Evolutionary conservation across 305 asterid species (phyloP), one percentile per base, ranked within the genome.

Genomic region (Euphrasia arctica): DNA sequence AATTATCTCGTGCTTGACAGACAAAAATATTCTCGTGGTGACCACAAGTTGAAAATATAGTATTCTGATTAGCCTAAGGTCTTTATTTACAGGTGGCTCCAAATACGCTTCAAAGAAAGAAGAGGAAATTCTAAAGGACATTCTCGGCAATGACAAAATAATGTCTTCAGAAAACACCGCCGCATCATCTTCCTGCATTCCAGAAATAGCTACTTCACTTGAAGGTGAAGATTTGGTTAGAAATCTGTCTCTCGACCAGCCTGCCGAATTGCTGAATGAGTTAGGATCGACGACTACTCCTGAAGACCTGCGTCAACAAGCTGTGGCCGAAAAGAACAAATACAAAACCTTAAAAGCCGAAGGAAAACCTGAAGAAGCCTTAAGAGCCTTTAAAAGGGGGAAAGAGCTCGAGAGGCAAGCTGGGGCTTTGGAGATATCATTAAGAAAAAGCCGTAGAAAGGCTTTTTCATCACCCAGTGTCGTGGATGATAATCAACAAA

Each of bases 321-420:
- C 99, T 68, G 14, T 80, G 73, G 79, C 75, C 55, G 96, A 94
- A 74, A 94, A 94, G 84, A 79, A 83, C 65, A 86, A 78, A 59
- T 75, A 88, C 73, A 79, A 74, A 81, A 82, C 88, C 62, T 75
- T 91, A 67, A 94, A 88, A 80, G 83, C 95, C 15, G 91, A 87
- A 81, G 99, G 99, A 65, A 94, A 94, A 76, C 70, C 96, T 34
- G 99, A 94, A 71, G 96, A 90, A 77, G 98, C 99, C 49, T 70
- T 91, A 22, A 79, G 65, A 73, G 97, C 96, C 65, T 94, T 83
- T 65, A 94, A 90, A 79, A 80, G 77, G 79, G 99, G 93, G 43
- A 94, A 94, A 75, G 99, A 94, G 80, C 96, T 94, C 45, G 99
- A 94, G 75, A 85, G 95, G 77, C 95, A 85, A 73, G 99, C 99